Conservation (phyloP, 768 basidiomycete species). For the Hortiboletus flavorubellus region DNA sequence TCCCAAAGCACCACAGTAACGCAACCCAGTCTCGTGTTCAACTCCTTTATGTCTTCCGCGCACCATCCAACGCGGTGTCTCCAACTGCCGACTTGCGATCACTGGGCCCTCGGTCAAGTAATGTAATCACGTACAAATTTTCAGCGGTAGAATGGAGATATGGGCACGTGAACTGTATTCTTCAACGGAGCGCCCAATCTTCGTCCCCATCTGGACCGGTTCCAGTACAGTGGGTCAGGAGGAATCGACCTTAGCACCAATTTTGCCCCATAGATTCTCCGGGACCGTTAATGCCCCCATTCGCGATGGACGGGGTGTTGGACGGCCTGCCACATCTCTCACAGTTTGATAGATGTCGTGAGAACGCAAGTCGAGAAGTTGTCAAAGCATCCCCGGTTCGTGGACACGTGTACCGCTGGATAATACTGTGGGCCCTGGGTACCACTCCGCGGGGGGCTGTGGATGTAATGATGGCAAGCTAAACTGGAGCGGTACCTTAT, state of each 20-base stretch:
- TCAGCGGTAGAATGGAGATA: conserved; percentile 50
- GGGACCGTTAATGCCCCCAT: conserved; percentile 46
- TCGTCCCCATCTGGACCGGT: conserved; percentile 48
- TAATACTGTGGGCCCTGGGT: conserved; percentile 20
- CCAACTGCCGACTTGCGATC: conserved; percentile 45
- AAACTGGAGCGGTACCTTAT: too few relatives aligned
- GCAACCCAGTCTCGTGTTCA: conserved; percentile 25
- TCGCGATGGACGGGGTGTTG: conserved; percentile 19
- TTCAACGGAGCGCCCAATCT: conserved; percentile 46
- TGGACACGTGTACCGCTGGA: conserved; percentile 34
- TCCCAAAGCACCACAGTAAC: too few relatives aligned
- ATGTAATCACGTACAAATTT: conserved; percentile 48
- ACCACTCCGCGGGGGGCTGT: conserved; percentile 15
- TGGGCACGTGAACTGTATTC: conserved; percentile 45
- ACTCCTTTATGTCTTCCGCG: conserved; percentile 24
- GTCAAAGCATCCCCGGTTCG: conserved; percentile 43
- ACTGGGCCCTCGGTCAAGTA: conserved; percentile 48
- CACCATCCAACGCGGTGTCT: conserved; percentile 31
- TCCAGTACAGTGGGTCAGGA: conserved; percentile 39
- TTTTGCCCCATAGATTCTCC: conserved; percentile 41
- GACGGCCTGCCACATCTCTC: not conserved
- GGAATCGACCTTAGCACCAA: conserved; percentile 40
- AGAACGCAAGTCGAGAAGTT: conserved; percentile 34
- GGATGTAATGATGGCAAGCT: not conserved
- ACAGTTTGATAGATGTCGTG: conserved; percentile 19